A percentile compares a stretch with the other conserved stretches of the same genome.
These are phyloP conservation scores for Leishmania lainsoni DNA, from an alignment of 208 protist genomes.

Conservation along the genomic window DNA sequence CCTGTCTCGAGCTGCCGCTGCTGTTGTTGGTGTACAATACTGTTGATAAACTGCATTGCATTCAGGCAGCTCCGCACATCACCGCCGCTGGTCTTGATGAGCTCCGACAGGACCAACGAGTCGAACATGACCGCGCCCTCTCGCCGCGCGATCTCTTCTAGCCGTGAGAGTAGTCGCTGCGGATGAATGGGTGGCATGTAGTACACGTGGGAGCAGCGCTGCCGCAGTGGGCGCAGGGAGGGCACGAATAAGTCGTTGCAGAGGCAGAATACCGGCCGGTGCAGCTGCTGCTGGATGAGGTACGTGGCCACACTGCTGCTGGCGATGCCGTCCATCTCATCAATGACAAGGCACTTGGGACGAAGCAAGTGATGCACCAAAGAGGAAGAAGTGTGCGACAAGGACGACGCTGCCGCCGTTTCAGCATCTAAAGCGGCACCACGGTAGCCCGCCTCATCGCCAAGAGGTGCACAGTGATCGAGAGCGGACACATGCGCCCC, in stretches of 20 bases:
- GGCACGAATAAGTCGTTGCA: conserved; percentile 88
- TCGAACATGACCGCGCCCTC: conserved; percentile 41
- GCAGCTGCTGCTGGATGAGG: conserved; percentile 53
- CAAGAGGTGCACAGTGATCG: neutral
- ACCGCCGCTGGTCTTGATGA: conserved; percentile 63
- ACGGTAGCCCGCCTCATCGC: neutral
- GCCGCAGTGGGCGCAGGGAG: conserved; percentile 67
- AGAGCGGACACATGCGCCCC: neutral
- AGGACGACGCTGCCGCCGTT: neutral
- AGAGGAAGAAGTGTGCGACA: conserved; percentile 18
- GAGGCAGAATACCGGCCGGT: conserved; percentile 83
- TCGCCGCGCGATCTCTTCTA: conserved; percentile 54
- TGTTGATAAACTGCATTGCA: conserved; percentile 80
- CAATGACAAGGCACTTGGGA: conserved; percentile 88
- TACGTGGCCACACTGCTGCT: conserved; percentile 62
- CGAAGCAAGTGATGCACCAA: conserved; percentile 63
- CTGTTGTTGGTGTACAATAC: conserved; percentile 14
- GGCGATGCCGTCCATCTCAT: conserved; percentile 91
- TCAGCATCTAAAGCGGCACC: neutral
- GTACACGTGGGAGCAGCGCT: conserved; percentile 53
- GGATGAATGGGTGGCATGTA: conserved; percentile 69
- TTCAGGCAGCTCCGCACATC: conserved; percentile 90
- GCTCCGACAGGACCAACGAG: conserved; percentile 54
- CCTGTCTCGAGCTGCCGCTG: conserved; percentile 1
- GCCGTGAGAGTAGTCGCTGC: conserved; percentile 63